Evolutionary conservation across 2,329 filamentous ascomycete species (phyloP), one percentile per base, ranked within the genome.

Genomic region (Microcyclospora pomicola): DNA sequence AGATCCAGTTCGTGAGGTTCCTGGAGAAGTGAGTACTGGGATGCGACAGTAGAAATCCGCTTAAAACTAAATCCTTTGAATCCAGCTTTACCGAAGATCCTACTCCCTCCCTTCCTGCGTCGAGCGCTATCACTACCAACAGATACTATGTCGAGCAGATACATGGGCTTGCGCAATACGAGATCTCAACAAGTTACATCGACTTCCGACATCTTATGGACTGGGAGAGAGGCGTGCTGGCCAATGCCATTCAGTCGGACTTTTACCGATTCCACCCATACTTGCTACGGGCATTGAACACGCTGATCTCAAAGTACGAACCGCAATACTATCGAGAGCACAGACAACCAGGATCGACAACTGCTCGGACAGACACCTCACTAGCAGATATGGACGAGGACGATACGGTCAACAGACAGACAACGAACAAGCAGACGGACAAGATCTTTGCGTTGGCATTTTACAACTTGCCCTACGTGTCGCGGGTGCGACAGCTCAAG

Each of bases 181-280:
- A 76, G 46, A 71, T 88, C n/a, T 88, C 83, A 1, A 91, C 83
- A 5, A 75, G 91, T 41, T 92, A 91, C 57, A 74, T 92, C 53
- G 84, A 92, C 63, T 91, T 79, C 62, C 83, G 78, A 48, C 91
- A 98, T 59, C 67, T 98, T 24, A 73, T 77, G 40, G 72, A 76
- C 28, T 80, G 79, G 59, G 77, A 82, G 51, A 81, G 87, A 49
- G 83, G 82, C 37, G 78, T 82, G 41, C 67, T 98, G 37, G 85
- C 88, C 31, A 79, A 84, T 44, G 88, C 85, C 36, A 81, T 96
- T 44, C 80, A 86, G 48, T 79, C 77, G 51, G 82, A 92, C 55
- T 96, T 95, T 67, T 96, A 95, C 61, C 83, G 91, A 49, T 94
- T 94, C 58, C 71, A 92, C 15, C 91, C 91, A 2, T 98, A 91